These are phyloP conservation scores for Diplocarpon rosae DNA, from an alignment of 2,329 filamentous ascomycete genomes.

Conservation along the genomic window DNA sequence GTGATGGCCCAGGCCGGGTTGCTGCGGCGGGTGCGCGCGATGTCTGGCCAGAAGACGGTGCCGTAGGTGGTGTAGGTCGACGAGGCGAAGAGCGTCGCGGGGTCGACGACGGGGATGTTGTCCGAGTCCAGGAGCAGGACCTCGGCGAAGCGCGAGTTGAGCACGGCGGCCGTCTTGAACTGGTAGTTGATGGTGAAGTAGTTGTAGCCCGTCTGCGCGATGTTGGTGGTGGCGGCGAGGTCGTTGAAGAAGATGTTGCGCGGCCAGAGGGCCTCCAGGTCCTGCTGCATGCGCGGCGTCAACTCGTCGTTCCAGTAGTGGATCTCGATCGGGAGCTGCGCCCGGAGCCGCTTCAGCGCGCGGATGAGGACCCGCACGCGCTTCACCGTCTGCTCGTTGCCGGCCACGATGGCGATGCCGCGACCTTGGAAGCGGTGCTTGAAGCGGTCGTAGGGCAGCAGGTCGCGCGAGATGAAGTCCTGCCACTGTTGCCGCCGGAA, in stretches of 20 bases:
- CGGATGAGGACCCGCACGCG: slow-evolving; percentile 4
- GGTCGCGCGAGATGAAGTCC: slow-evolving; percentile 2
- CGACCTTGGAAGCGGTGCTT: slow-evolving; percentile 3
- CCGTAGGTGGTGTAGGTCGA: slow-evolving; percentile 21
- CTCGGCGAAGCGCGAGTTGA: slow-evolving; percentile 30
- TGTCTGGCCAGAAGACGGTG: slow-evolving; percentile 30
- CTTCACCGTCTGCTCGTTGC: slow-evolving; percentile 5
- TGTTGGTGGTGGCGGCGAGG: slow-evolving; percentile 1
- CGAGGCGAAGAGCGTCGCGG: slow-evolving; percentile 25
- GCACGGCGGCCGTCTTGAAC: slow-evolving; percentile 28
- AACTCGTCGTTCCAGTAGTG: slow-evolving; percentile 7
- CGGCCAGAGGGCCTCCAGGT: slow-evolving; percentile 1
- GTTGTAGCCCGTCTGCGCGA: slow-evolving; percentile 2
- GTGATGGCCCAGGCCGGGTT: slow-evolving; percentile 28
- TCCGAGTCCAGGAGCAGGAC: slow-evolving; percentile 29
- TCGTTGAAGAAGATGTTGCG: slow-evolving; percentile 6
- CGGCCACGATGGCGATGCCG: slow-evolving; percentile 6
- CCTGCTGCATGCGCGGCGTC: background rate
- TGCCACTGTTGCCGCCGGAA: slow-evolving; percentile 4
- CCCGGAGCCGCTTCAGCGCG: slow-evolving; percentile 1
- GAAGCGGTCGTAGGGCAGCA: slow-evolving; percentile 5
- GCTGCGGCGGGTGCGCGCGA: slow-evolving; percentile 19
- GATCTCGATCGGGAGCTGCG: slow-evolving; percentile 4
- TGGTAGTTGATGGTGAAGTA: slow-evolving; percentile 18
- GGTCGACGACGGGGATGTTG: slow-evolving; percentile 28